Base-by-base conservation (phyloP, 2,329 filamentous ascomycete genomes). In the Botryotinia narcissicola region DNA sequence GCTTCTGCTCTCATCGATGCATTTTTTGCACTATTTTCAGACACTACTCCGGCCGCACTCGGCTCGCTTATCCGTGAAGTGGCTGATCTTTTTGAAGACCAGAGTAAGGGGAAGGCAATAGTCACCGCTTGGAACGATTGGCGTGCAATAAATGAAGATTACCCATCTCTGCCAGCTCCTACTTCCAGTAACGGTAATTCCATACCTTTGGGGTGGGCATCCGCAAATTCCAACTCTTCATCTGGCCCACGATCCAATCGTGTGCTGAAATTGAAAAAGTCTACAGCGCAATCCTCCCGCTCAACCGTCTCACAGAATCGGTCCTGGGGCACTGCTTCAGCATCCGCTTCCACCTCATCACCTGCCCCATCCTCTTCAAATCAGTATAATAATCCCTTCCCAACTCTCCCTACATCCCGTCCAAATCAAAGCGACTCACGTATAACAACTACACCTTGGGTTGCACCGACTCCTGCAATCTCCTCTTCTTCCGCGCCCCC, bases 111-210 rank as follows among this genome's bases (percentile, higher is more conserved):
- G 1, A 90, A 92, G 70, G 86, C 85, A 0, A 84, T 99, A 4
- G 88, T 94, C 40, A 92, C 92, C 78, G 93, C 95, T 1, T 98
- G 95, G 94, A 93, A 94, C 78, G 93, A 97, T 82, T 98, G 95
- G 93, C 93, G 93, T 64, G 94, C 94, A 54, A 96, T 97, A 83
- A 97, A 97, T 77, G 95, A 98, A 82, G 95, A 98, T 81, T 98
- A 98, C 78, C 95, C 95, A 0, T 93, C 93, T 2, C 85, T 98
- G 0, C 95, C 95, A 1, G 92, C 92, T 0, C 87, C 93, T 0
- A 88, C 88, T 72, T 87, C 90, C 54, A 90, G 91, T 40, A 75
- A 69, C 54, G 84, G 84, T 16, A 76, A 70, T 46, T 75, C 76
- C 4, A 75, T 79, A 59, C 78, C 76, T 29, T 70, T 79, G 4